Base-by-base conservation (phyloP, 1,284 basidiomycete genomes). In the Boletus semigastroideus region DNA sequence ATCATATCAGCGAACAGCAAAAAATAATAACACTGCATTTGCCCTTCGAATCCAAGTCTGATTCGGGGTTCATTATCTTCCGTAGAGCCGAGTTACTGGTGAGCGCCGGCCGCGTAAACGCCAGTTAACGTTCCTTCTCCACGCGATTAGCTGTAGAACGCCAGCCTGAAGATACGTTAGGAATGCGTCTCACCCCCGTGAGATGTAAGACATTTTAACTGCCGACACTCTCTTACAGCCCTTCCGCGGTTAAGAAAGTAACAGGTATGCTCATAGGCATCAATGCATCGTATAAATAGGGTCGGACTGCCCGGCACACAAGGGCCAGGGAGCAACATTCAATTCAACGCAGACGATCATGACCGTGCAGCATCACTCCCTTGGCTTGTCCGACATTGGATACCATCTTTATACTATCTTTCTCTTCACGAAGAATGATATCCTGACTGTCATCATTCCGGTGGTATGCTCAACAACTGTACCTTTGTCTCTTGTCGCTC, bases 371-470 rank as follows among this genome's bases (percentile, higher is more conserved):
- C 38, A 33, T 27, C 46, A 46, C 20, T 10, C 16, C 4, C 31
- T 55, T 16, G 20, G n/a, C 17, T 27, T 58, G 25, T 55, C 57
- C 41, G 47, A 54, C 16, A 53, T 67, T 17, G 16, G n/a, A 40
- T 67, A 61, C 34, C 60, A 70, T 22, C 38, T 64, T 13, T 54
- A 60, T 14, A 74, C 72, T 2, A 48, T 72, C n/a, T 72, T 68
- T 42, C 66, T 77, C 14, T 78, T 78, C 57, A 75, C 71, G 1
- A 69, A 72, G 53, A 65, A 73, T 8, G 75, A 78, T 52, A 59
- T 77, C 46, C 66, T 70, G 47, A 73, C 73, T 1, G 69, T 65
- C 9, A 43, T 77, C 13, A 60, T 75, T 38, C 75, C 75, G 0
- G 65, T 73, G 33, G 76, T 77, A 51, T 43, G 73, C 49, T 42